Conservation (phyloP, 305 asterid species). For the Fraxinus dipetala region DNA sequence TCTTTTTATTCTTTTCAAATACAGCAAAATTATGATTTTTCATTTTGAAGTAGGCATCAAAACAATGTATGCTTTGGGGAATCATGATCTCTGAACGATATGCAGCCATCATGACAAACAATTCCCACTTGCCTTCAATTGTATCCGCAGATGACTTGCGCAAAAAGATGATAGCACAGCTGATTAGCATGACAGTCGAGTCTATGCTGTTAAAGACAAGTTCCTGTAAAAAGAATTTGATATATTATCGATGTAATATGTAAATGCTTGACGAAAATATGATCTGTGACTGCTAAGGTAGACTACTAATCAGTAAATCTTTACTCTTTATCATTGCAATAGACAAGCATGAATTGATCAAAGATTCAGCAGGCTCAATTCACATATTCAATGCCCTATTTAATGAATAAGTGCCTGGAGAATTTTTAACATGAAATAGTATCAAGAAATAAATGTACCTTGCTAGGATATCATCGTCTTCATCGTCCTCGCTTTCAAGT, state of each 20-base stretch:
- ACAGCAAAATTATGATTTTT: slow-evolving; percentile 19
- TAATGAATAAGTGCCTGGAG: not conserved
- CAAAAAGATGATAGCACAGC: not conserved
- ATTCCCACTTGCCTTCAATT: slow-evolving; percentile 19
- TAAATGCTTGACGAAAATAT: not conserved
- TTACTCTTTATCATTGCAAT: not conserved
- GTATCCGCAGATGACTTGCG: not conserved
- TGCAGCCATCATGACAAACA: slow-evolving; percentile 23
- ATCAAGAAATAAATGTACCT: not conserved
- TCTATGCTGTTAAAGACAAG: slow-evolving; percentile 14
- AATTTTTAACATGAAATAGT: not conserved
- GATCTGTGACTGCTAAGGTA: not conserved
- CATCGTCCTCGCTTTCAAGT: not conserved
- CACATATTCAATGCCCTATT: not conserved
- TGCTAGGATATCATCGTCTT: not conserved
- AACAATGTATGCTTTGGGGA: not conserved
- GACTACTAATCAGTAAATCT: not conserved
- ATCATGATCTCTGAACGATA: slow-evolving; percentile 7
- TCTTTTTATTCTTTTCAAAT: not conserved
- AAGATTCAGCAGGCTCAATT: not conserved
- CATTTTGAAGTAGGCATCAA: not conserved
- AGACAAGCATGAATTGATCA: not conserved
- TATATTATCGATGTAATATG: not conserved
- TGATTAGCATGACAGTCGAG: slow-evolving; percentile 15
- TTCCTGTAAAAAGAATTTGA: slow-evolving; percentile 13